These are phyloP conservation scores for Sabuloglossum arenarium DNA, from an alignment of 495 filamentous ascomycete species.

Conservation along the genomic window DNA sequence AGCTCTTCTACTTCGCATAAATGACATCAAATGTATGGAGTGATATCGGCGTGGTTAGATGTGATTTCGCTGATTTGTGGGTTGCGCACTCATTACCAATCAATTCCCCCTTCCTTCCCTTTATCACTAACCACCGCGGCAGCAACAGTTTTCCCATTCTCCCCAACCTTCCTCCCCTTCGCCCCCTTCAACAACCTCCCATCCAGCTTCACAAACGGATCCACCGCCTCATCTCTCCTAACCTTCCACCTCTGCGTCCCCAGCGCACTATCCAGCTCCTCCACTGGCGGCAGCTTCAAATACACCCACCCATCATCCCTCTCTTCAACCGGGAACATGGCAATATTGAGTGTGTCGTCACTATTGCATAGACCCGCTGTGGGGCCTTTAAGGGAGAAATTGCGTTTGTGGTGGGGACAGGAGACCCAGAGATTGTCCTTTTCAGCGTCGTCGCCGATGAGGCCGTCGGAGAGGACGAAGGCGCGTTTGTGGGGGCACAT, in stretches of 20 bases:
- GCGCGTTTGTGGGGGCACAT: constrained; percentile 96
- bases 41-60: too few relatives aligned
- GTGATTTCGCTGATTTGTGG: too few relatives aligned
- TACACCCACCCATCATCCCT: constrained; percentile 67
- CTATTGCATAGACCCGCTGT: constrained; percentile 55
- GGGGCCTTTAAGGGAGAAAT: constrained; percentile 56
- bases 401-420: constrained; percentile 86
- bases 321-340: constrained; percentile 68
- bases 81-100: constrained; percentile 31
- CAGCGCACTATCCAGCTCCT: constrained; percentile 65
- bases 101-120: constrained; percentile 25
- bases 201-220: constrained; percentile 50
- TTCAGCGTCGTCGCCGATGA: constrained; percentile 49
- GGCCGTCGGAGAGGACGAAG: constrained; percentile 70
- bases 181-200: constrained; percentile 34
- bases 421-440: constrained; percentile 56
- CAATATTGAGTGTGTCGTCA: constrained; percentile 59
- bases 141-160: too few relatives aligned
- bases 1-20: too few relatives aligned
- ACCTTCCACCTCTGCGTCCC: constrained; percentile 76
- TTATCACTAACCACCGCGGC: not conserved
- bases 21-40: too few relatives aligned
- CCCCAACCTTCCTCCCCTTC: constrained; percentile 29
- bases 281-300: constrained; percentile 62
- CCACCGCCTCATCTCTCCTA: constrained; percentile 41